Base-by-base conservation (phyloP, 2,329 filamentous ascomycete genomes). In the Thielaviopsis musarum region DNA sequence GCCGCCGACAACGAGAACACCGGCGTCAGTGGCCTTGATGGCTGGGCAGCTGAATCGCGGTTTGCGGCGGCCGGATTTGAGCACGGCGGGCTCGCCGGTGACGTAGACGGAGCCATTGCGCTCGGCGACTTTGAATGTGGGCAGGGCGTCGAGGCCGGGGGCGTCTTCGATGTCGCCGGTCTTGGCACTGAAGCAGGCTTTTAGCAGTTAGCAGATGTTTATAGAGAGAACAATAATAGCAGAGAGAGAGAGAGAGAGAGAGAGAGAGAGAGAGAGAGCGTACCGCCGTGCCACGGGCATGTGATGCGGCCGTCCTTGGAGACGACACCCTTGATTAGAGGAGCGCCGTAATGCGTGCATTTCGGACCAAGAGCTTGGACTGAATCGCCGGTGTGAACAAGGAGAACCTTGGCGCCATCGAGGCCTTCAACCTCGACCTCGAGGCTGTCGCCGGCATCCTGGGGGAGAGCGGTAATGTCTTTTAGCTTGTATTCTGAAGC, bases 241-340 rank as follows among this genome's bases (percentile, higher is more conserved):
- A 34, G 15, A 17, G 28, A 41, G 28, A 15, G 15, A n/a, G 26
- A 34, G 21, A 55, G 10, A 17, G 28, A 41, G 28, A 15, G 15
- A n/a, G 26, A 34, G 21, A n/a, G 5, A 48, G 15, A 54, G 28
- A 56, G 19, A 3, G 15, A 4, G 0, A 28, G 70, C 77, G 64
- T 69, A 93, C 88, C 89, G 74, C 91, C 91, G 70, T 97, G 91
- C 93, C 93, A 97, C 3, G 91, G 90, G 70, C 93, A 98, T 6
- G 88, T 95, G 63, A 98, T 72, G 56, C 89, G 80, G 5, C 93
- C 93, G 65, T 87, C 84, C 2, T 82, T 81, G 7, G 88, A 88
- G 63, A 98, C 73, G 7, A 97, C 84, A 58, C 93, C 93, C 65
- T 91, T 89, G 58, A 83, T 82, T 64, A 98, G 73, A 15, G 93